phyloP scores from a whole-genome alignment of 495 filamentous ascomycete genomes.

The Coniosporium apollinis region DNA sequence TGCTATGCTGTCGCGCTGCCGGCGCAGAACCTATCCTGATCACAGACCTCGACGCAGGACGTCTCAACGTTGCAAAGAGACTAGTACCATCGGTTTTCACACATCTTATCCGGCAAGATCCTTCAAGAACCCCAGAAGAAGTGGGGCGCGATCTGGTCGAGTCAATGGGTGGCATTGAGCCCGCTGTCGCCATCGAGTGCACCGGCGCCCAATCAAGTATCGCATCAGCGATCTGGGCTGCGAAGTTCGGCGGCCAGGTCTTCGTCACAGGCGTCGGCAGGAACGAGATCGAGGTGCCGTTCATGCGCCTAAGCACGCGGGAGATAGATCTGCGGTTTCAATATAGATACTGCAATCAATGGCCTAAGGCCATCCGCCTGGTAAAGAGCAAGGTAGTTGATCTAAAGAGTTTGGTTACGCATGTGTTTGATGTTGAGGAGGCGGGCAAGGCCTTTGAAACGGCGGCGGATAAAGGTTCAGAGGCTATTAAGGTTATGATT shows the following conservation, averaged over 20 bases:
- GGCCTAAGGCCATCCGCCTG: constrained; percentile 67
- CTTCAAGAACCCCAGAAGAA: not conserved
- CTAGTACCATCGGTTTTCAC: not conserved
- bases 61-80: not conserved
- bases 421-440: not conserved
- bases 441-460: not conserved
- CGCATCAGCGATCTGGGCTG: constrained; percentile 21
- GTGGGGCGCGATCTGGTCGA: not conserved
- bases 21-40: not conserved
- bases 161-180: not conserved
- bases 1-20: constrained; percentile 40
- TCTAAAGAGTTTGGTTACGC: not conserved
- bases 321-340: constrained; percentile 78
- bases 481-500: not conserved
- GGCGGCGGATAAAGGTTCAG: not conserved
- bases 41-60: not conserved
- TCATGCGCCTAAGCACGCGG: constrained; percentile 66
- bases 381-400: not conserved
- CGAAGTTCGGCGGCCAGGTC: constrained; percentile 71
- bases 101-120: not conserved
- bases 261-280: constrained; percentile 73
- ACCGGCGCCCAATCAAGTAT: not conserved
- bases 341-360: constrained; percentile 77
- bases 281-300: constrained; percentile 71
- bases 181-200: not conserved